A percentile compares a stretch with the other conserved stretches of the same genome.
phyloP scores from a whole-genome alignment of 305 asterid species.

The Plantago coronopus region DNA sequence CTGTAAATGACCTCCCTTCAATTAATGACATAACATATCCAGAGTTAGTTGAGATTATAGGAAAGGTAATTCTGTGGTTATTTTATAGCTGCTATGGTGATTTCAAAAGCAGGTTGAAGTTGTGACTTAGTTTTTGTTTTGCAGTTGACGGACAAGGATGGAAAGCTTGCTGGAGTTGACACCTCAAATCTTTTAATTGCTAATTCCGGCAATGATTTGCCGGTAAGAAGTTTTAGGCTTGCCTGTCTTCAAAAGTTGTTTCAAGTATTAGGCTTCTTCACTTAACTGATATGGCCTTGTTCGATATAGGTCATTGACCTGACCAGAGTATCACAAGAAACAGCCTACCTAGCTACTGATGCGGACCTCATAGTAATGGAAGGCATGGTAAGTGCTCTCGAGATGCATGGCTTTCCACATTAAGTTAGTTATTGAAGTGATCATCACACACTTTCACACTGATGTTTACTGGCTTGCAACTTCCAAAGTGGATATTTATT shows the following conservation, averaged over 20 bases:
- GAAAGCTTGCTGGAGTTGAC: constrained; percentile 81
- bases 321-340: constrained; percentile 81
- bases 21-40: constrained; percentile 83
- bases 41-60: constrained; percentile 69
- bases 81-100: constrained; percentile 15
- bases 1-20: constrained; percentile 93
- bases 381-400: constrained; percentile 72
- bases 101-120: constrained; percentile 19
- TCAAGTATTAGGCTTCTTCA: constrained; percentile 12
- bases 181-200: constrained; percentile 75
- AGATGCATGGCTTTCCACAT: constrained; percentile 10
- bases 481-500: background rate
- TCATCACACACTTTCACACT: background rate
- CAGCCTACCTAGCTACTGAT: constrained; percentile 80
- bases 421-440: background rate
- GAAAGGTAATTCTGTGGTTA: constrained; percentile 43
- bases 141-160: constrained; percentile 84
- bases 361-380: constrained; percentile 90
- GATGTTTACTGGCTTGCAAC: background rate
- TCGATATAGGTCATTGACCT: constrained; percentile 77
- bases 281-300: constrained; percentile 15
- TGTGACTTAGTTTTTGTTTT: constrained; percentile 21
- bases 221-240: constrained; percentile 54
- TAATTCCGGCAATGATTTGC: constrained; percentile 91
- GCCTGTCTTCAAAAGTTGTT: constrained; percentile 10